phyloP scores from a whole-genome alignment of 805 yeast species.

The Clavispora phyllophila region DNA sequence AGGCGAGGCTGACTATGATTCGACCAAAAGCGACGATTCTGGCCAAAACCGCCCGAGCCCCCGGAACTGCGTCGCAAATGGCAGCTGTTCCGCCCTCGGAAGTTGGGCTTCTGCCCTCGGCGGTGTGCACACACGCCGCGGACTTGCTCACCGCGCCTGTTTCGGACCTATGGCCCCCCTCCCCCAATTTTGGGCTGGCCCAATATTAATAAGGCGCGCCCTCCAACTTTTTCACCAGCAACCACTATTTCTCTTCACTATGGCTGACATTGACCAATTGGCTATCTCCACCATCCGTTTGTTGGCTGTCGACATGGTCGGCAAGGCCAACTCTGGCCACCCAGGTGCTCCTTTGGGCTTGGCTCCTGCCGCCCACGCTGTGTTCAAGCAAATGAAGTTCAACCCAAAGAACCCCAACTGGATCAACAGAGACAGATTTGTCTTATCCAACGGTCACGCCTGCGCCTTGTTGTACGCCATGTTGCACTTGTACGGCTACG shows the following conservation, averaged over 20 bases:
- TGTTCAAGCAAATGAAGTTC: conserved; percentile 76
- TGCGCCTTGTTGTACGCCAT: conserved; percentile 83
- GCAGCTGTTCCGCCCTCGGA: not conserved
- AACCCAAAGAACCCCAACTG: conserved; percentile 90
- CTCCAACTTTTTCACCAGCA: not conserved
- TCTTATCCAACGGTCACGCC: conserved; percentile 94
- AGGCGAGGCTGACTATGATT: too few species aligned
- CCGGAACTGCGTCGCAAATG: not conserved
- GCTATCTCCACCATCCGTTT: conserved; percentile 86
- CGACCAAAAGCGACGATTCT: too few species aligned
- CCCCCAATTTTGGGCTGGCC: conserved; percentile 1
- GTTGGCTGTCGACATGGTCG: conserved; percentile 81
- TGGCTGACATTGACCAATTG: conserved; percentile 52
- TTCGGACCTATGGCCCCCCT: conserved; percentile 1
- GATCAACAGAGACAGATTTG: conserved; percentile 94
- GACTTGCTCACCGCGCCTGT: not conserved
- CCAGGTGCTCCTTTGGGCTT: conserved; percentile 99
- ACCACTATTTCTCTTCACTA: conserved; percentile 3
- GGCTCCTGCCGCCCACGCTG: conserved; percentile 91
- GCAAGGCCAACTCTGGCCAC: conserved; percentile 92
- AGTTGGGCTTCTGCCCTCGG: not conserved
- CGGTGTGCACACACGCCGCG: not conserved
- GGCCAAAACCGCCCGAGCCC: too few species aligned
- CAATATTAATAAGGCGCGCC: conserved; percentile 2
- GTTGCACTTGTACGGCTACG: conserved; percentile 83